Evolutionary conservation across 202 grass and related monocot genomes (phyloP).

Genomic region (Alloteropsis angusta): DNA sequence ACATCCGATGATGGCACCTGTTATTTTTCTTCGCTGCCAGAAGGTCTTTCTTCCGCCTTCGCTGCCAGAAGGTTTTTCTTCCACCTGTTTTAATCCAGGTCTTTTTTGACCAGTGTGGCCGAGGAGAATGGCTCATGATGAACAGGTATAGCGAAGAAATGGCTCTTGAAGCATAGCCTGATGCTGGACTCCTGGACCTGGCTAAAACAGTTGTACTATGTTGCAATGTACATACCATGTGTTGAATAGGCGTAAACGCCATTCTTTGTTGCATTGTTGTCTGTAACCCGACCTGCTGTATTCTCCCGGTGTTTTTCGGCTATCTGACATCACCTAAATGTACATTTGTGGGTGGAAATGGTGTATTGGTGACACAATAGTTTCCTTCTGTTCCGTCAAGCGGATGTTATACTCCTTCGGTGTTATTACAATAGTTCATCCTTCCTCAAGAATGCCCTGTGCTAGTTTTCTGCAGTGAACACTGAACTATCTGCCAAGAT

Average conservation of each 20-base stretch:
- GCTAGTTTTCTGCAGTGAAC: neutral
- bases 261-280: conserved; percentile 13
- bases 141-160: neutral
- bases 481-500: neutral
- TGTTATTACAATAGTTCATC: neutral
- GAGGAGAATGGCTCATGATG: conserved; percentile 17
- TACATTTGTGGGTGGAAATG: conserved; percentile 20
- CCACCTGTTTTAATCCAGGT: neutral
- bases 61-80: too few species aligned
- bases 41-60: too few species aligned
- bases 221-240: conserved; percentile 27
- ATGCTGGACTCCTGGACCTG: neutral
- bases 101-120: conserved; percentile 3
- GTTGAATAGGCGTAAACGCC: neutral
- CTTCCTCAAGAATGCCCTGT: neutral
- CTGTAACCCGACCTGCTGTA: neutral
- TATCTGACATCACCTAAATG: neutral
- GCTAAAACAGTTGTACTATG: neutral
- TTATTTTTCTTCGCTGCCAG: neutral
- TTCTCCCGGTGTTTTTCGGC: neutral
- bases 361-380: neutral
- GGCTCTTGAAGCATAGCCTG: neutral
- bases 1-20: neutral
- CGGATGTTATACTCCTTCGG: neutral
- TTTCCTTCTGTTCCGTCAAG: neutral